Percentiles rank a stretch among this genome's conserved stretches.
Evolutionary conservation across 164 flowering plant species (phyloP).

Genomic region (Chloranthus sessilifolius): DNA sequence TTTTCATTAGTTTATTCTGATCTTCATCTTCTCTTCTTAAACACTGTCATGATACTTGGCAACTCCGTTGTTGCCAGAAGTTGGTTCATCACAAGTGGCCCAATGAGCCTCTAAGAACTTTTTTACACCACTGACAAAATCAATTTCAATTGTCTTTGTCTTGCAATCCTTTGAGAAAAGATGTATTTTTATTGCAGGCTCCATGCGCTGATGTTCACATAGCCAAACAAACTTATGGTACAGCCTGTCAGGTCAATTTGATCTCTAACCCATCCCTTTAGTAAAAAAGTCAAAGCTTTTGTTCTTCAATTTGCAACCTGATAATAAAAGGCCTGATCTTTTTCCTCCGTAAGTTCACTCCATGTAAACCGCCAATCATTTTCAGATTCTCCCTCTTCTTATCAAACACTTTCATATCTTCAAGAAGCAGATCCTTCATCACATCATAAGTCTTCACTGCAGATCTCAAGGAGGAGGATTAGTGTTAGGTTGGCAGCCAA

Average conservation of each 20-base stretch:
- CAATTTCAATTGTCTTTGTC: conserved; percentile 89
- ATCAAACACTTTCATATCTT: conserved; percentile 63
- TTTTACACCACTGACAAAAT: conserved; percentile 97
- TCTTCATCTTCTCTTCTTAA: conserved; percentile 95
- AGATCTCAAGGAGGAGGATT: too few species aligned
- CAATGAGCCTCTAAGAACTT: conserved; percentile 95
- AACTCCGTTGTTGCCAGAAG: conserved; percentile 94
- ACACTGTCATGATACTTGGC: conserved; percentile 97
- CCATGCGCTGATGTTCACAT: conserved; percentile 93
- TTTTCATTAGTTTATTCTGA: conserved; percentile 90
- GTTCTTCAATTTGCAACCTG: conserved; percentile 87
- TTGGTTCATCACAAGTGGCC: conserved; percentile 97
- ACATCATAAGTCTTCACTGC: conserved; percentile 82
- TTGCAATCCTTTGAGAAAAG: conserved; percentile 70
- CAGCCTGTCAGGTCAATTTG: conserved; percentile 95
- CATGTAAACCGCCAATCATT: conserved; percentile 72
- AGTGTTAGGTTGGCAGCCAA: too few species aligned
- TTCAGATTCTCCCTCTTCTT: conserved; percentile 77
- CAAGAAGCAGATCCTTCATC: conserved; percentile 75
- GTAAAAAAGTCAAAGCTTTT: conserved; percentile 72
- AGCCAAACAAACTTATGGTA: conserved; percentile 85
- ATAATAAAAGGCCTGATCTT: conserved; percentile 87
- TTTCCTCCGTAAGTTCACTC: conserved; percentile 87
- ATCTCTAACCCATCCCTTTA: conserved; percentile 81
- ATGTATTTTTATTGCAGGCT: conserved; percentile 80